phyloP scores from a whole-genome alignment of 345 rosid species.

The Sonneratia caseolaris region DNA sequence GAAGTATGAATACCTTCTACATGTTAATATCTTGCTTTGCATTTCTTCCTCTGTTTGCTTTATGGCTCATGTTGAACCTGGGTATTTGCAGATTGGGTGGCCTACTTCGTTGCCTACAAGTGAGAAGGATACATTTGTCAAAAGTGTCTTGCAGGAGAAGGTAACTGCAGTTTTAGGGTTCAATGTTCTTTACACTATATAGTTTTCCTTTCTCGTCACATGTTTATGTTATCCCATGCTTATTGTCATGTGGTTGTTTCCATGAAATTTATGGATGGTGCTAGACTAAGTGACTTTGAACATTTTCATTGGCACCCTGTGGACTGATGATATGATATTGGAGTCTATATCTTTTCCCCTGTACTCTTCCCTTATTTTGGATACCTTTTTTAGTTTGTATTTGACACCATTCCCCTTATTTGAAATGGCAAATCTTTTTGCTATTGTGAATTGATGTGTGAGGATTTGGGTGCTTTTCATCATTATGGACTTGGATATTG shows the following conservation, averaged over 20 bases:
- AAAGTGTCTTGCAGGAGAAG: constrained; percentile 67
- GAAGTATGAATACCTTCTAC: constrained; percentile 5
- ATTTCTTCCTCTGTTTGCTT: constrained; percentile 1
- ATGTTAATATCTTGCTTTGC: constrained; percentile 7
- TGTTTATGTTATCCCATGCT: too few relatives aligned
- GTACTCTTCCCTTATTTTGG: too few relatives aligned
- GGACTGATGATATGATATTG: too few relatives aligned
- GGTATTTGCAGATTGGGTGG: constrained; percentile 73
- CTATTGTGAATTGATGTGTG: background rate
- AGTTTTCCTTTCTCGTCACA: background rate
- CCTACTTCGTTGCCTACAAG: constrained; percentile 85
- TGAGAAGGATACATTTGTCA: constrained; percentile 61
- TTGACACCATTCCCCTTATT: too few relatives aligned
- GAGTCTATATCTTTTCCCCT: too few relatives aligned
- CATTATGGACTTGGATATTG: background rate
- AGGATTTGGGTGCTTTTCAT: background rate
- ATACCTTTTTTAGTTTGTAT: too few relatives aligned
- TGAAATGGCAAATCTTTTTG: background rate
- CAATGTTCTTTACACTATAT: constrained; percentile 1
- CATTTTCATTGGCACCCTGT: too few relatives aligned
- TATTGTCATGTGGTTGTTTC: background rate
- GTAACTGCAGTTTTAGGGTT: constrained; percentile 17
- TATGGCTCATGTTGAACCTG: background rate
- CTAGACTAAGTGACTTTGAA: too few relatives aligned
- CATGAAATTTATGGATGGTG: background rate